Evolutionary conservation across 2,329 filamentous ascomycete genomes (phyloP), one percentile per base, ranked within the genome.

Genomic region (Rosellinia necatrix): DNA sequence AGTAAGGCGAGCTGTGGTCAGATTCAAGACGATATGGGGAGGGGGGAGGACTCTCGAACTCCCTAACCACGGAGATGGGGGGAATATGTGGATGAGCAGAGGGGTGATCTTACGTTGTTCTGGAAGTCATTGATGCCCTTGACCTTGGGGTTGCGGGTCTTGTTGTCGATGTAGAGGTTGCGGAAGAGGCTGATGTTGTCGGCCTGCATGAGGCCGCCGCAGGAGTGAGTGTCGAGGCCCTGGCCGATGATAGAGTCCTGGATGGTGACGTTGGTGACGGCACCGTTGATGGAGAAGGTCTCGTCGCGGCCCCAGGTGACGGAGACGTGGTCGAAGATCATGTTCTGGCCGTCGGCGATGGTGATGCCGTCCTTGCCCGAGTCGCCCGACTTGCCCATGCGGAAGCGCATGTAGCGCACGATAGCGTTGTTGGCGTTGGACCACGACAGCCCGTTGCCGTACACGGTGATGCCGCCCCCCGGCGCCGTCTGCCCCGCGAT

Each of bases 151-250:
- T 83, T 82, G 1, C 81, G 74, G 8, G 80, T 84, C 65, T 84
- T 82, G 60, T 81, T 83, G 58, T 82, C 80, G 51, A 82, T 78
- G 64, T 82, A 84, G 27, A 84, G 65, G 62, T 83, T 83, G 3
- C 80, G 72, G 66, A 82, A 81, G 4, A 81, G 72, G 13, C 75
- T 78, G 29, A 81, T 69, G 7, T 76, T 76, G 21, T 78, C 70
- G 1, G 78, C 79, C 66, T 81, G 75, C 65, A 81, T 79, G 15
- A 81, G 66, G 1, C 79, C 78, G 5, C 78, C 79, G 50, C 79
- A 81, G 1, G 77, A 78, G 62, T 83, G 81, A 1, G 79, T 80
- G 58, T 80, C 74, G 1, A 83, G 71, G 0, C 81, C 80, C 61
- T 83, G 80, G 0, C 73, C 78, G 50, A 83, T 81, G 61, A 83